Evolutionary conservation across 345 rosid genomes (phyloP).

Genomic region (Bruguiera parviflora): DNA sequence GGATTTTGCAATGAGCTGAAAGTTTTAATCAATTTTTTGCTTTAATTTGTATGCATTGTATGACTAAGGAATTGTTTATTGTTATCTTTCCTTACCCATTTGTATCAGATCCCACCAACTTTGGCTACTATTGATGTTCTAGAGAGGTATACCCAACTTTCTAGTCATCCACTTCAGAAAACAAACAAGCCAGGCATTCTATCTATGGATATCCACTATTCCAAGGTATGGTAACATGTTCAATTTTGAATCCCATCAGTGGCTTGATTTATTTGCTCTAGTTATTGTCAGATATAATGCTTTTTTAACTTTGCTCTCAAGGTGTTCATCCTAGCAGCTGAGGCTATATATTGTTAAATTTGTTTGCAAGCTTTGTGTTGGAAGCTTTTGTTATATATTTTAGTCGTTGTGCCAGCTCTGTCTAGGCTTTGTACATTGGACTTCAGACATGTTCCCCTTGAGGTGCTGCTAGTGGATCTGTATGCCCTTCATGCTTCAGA

Average conservation of each 20-base stretch:
- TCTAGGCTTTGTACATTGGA: not conserved
- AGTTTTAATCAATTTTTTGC: not conserved
- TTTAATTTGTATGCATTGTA: not conserved
- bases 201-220: slow-evolving; percentile 62
- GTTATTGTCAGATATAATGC: not conserved
- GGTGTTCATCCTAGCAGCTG: too few species aligned
- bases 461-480: not conserved
- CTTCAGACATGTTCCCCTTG: not conserved
- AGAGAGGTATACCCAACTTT: slow-evolving; percentile 86
- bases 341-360: not conserved
- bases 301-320: not conserved
- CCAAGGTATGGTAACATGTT: slow-evolving; percentile 51
- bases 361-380: not conserved
- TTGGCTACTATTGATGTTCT: slow-evolving; percentile 62
- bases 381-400: not conserved
- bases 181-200: slow-evolving; percentile 77
- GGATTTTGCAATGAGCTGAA: not conserved
- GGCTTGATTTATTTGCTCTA: not conserved
- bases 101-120: slow-evolving; percentile 58
- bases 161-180: slow-evolving; percentile 94
- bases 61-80: not conserved
- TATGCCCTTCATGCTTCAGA: not conserved
- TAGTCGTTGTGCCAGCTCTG: not conserved
- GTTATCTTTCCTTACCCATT: not conserved
- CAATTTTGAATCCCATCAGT: not conserved